These are phyloP conservation scores for Skeletonema potamos DNA, from an alignment of 108 stramenopile genomes.

Conservation along the genomic window DNA sequence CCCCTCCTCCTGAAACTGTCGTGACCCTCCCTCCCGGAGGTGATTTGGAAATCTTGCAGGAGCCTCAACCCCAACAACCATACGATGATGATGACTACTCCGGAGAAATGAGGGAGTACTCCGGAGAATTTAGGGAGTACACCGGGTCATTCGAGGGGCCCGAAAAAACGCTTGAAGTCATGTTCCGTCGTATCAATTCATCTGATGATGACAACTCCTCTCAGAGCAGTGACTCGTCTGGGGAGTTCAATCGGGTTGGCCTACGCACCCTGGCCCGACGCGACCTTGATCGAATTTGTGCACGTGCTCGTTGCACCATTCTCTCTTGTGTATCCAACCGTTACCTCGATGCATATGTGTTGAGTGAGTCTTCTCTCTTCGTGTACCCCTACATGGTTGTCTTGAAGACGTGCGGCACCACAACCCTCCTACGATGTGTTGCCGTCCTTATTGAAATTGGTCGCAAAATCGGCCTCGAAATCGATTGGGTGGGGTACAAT, in stretches of 20 bases:
- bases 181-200: constrained; percentile 56
- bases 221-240: constrained; percentile 11
- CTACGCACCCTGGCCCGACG: constrained; percentile 79
- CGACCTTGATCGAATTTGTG: constrained; percentile 91
- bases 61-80: constrained; percentile 46
- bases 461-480: constrained; percentile 82
- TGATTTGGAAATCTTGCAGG: constrained; percentile 8
- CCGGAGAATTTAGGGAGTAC: constrained; percentile 84
- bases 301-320: constrained; percentile 95
- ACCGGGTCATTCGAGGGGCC: constrained; percentile 88
- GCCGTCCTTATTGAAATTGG: constrained; percentile 90
- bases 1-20: not conserved
- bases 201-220: constrained; percentile 31
- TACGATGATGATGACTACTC: constrained; percentile 72
- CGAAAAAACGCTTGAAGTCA: constrained; percentile 88
- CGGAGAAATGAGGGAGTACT: constrained; percentile 77
- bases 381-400: constrained; percentile 98
- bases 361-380: constrained; percentile 95
- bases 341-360: constrained; percentile 96
- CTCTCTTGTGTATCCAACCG: constrained; percentile 89
- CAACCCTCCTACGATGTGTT: constrained; percentile 97
- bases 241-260: constrained; percentile 59
- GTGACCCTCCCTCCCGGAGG: not conserved
- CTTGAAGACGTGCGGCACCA: constrained; percentile 99
- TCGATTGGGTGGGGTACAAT: constrained; percentile 99